These are phyloP conservation scores for Geoglossum cookeanum DNA, from an alignment of 2,329 filamentous ascomycete species.

Conservation along the genomic window DNA sequence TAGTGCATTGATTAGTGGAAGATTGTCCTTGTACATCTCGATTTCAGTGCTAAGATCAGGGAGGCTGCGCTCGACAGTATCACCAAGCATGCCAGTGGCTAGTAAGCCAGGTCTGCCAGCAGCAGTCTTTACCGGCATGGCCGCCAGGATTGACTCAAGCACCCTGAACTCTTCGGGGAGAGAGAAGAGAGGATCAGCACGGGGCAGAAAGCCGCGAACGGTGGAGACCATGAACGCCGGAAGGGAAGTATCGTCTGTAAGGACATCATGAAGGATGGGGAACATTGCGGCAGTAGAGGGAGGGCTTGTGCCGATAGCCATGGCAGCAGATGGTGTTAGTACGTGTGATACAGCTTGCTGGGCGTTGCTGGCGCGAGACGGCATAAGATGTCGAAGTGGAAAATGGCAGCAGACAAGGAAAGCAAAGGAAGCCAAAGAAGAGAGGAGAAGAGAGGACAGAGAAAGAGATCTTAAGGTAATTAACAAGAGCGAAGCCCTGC, in stretches of 20 bases:
- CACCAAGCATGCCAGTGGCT: conserved; percentile 53
- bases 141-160: conserved; percentile 51
- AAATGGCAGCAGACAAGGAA: not conserved
- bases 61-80: conserved; percentile 51
- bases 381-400: not conserved
- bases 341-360: not conserved
- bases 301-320: conserved; percentile 1
- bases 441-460: not conserved
- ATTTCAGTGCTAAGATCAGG: conserved; percentile 58
- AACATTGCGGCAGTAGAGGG: conserved; percentile 22
- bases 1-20: conserved; percentile 64
- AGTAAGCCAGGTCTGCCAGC: conserved; percentile 62
- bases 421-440: not conserved
- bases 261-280: conserved; percentile 42
- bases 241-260: conserved; percentile 40
- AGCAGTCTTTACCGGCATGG: conserved; percentile 60
- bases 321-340: not conserved
- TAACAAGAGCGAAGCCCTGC: not conserved
- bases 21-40: conserved; percentile 50
- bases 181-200: conserved; percentile 27
- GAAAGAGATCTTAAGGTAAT: not conserved
- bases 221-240: conserved; percentile 67
- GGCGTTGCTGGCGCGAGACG: not conserved
- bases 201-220: conserved; percentile 53
- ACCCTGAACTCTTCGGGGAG: conserved; percentile 57